phyloP scores from a whole-genome alignment of 1,139 yeast species.

The Taphrina wiesneri region DNA sequence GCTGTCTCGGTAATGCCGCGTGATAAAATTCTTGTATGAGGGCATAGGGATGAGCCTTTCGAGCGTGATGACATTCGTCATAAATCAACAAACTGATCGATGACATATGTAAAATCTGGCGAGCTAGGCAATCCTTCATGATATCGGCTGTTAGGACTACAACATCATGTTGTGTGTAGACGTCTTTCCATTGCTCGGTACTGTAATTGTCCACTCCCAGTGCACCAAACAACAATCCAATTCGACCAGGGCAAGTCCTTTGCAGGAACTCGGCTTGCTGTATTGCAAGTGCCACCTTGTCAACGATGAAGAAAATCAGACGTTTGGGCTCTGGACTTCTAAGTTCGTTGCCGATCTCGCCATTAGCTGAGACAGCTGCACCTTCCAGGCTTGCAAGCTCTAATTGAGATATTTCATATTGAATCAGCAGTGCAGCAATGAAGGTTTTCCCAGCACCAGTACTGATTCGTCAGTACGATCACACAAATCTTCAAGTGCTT shows the following conservation, averaged over 20 bases:
- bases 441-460: conserved; percentile 37
- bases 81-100: conserved; percentile 32
- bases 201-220: conserved; percentile 33
- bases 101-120: conserved; percentile 30
- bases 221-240: conserved; percentile 35
- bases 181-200: conserved; percentile 31
- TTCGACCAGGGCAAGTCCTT: conserved; percentile 29
- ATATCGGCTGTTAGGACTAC: conserved; percentile 38
- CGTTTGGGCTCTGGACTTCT: not conserved
- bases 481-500: not conserved
- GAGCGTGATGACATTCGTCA: conserved; percentile 39
- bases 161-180: conserved; percentile 33
- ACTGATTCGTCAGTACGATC: not conserved
- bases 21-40: conserved; percentile 35
- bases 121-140: conserved; percentile 35
- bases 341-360: not conserved
- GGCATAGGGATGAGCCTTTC: conserved; percentile 31
- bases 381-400: not conserved
- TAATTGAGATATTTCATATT: not conserved
- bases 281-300: conserved; percentile 37
- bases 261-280: conserved; percentile 37
- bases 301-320: conserved; percentile 35
- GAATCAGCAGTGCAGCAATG: conserved; percentile 35
- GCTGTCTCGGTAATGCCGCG: not conserved
- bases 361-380: not conserved